Conservation (phyloP, 345 rosid species). For the Fremontodendron californicum region DNA sequence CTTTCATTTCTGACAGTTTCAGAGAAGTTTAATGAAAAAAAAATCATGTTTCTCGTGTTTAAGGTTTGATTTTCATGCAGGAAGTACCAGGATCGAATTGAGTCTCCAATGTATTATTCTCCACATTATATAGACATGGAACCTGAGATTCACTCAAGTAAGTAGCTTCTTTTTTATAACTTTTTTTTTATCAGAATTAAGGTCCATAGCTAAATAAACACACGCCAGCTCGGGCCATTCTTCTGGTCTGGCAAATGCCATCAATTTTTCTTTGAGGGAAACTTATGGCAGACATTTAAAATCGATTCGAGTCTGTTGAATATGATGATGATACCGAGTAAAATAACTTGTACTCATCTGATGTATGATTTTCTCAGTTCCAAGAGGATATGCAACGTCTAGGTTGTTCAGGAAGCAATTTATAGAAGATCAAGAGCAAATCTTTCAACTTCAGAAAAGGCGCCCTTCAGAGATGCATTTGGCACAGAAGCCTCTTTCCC, state of each 20-base stretch:
- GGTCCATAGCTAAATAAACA: neutral
- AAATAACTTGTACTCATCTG: neutral
- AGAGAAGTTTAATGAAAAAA: neutral
- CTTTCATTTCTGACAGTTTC: neutral
- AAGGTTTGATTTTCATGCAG: slow-evolving; percentile 25
- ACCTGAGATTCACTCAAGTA: slow-evolving; percentile 48
- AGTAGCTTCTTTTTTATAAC: slow-evolving; percentile 18
- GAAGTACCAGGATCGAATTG: slow-evolving; percentile 45
- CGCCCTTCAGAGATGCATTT: slow-evolving; percentile 32
- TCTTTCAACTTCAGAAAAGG: slow-evolving; percentile 41
- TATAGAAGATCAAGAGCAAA: slow-evolving; percentile 41
- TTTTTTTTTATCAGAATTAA: neutral
- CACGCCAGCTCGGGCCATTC: too few species aligned
- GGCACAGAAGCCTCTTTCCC: slow-evolving; percentile 26
- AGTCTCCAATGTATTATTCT: slow-evolving; percentile 28
- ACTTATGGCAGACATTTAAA: neutral
- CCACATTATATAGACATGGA: slow-evolving; percentile 37
- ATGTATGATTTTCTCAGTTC: slow-evolving; percentile 29
- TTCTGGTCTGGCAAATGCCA: too few species aligned
- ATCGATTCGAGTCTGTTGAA: neutral
- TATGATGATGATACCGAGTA: neutral
- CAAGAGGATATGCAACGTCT: slow-evolving; percentile 39
- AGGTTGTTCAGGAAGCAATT: slow-evolving; percentile 42
- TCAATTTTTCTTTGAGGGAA: too few species aligned
- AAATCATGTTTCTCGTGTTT: neutral